Evolutionary conservation across 2,329 filamentous ascomycete genomes (phyloP), one percentile per base, ranked within the genome.

Genomic region (Clarireedia sp.): DNA sequence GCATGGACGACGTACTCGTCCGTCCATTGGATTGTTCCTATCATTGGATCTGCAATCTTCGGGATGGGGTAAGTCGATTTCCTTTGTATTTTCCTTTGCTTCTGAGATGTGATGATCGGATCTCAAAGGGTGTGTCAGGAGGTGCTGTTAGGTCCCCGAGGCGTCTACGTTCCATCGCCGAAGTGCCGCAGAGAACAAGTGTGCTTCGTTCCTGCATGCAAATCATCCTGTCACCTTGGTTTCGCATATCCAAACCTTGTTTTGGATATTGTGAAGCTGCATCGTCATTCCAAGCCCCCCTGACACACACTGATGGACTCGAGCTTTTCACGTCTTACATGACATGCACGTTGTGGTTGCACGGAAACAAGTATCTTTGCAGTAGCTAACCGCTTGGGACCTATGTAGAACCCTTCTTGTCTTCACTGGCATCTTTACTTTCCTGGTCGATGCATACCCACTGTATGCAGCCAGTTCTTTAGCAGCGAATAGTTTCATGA

Each of bases 371-470:
- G 38, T 57, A 38, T 52, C 38, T 52, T 57, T 37, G 38, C 48
- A 38, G 57, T 62, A 38, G 62, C 65, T 67, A 67, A 68, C 62
- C 58, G 58, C n/a, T 59, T 59, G 56, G 55, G 56, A 59, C 48
- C 37, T 19, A 45, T 58, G 48, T 55, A 89, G 87, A 51, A 85
- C 82, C 53, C 79, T 95, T 58, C 79, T 95, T 56, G 82, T 87
- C 29, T 96, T 89, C 71, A 85, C 82, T 55, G 89, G 90, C 51
- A 82, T 95, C 62, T 96, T 95, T 70, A 95, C 90, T 12, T 96
- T 95, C 72, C 60, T 69, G 71, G 86, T 89, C 62, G 87, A 90
- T 68, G 85, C 86, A 21, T 91, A 91, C 70, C 85, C 86, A 53
- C 71, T 82, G 24, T 90, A 88, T 68, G 86, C 87, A 24, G 87